Conservation (phyloP, 768 basidiomycete genomes). For the Boletus pseudo-olivaceus region DNA sequence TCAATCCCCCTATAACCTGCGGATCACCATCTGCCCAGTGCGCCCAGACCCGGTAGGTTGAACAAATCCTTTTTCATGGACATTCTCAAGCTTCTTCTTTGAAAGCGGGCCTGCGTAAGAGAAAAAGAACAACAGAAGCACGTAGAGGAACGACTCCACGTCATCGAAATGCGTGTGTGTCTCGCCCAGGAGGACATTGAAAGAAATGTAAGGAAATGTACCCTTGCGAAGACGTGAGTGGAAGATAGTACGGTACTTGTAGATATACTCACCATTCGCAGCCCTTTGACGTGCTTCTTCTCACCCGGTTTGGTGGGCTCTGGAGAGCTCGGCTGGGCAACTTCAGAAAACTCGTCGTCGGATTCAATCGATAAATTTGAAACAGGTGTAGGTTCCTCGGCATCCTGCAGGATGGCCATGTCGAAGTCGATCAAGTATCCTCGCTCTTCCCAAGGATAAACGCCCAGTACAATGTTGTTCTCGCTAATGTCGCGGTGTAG, state of each 20-base stretch:
- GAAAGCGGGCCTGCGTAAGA: slow-evolving; percentile 4
- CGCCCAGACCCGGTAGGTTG: neutral
- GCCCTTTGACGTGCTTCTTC: neutral
- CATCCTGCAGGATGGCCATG: neutral
- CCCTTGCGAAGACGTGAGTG: neutral
- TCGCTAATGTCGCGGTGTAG: too few species aligned
- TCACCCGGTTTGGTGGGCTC: too few species aligned
- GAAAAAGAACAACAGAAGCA: slow-evolving; percentile 15
- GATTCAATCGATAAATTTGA: too few species aligned
- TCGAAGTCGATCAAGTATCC: slow-evolving; percentile 15
- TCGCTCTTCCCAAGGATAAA: too few species aligned
- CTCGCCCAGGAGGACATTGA: slow-evolving; percentile 1
- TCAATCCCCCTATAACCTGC: neutral
- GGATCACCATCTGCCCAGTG: slow-evolving; percentile 1
- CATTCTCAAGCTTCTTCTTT: neutral
- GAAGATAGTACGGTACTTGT: neutral
- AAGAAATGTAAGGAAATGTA: slow-evolving; percentile 10
- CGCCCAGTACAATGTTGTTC: neutral
- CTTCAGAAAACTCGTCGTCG: too few species aligned
- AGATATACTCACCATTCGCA: too few species aligned
- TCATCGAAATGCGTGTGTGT: slow-evolving; percentile 11
- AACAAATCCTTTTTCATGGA: neutral
- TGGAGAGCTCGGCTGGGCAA: too few species aligned
- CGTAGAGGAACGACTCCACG: slow-evolving; percentile 17
- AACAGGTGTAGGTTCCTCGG: too few species aligned